Base-by-base conservation (phyloP, 768 basidiomycete genomes). In the Mycena venus region DNA sequence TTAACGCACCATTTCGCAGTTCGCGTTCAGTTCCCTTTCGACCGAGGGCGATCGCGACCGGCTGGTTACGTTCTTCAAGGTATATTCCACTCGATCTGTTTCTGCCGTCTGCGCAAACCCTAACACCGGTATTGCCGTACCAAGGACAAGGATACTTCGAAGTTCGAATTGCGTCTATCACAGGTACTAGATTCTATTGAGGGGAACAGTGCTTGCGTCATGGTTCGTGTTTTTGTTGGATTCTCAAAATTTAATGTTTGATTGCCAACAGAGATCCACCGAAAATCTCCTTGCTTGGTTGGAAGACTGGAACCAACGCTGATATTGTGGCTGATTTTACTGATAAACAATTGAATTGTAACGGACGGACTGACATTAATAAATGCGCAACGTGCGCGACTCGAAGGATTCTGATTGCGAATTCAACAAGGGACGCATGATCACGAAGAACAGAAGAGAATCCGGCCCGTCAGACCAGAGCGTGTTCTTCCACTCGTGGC, bases 1-100 rank as follows among this genome's bases (percentile, higher is more conserved):
- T 62, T 68, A 63, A 63, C 38, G 58, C 47, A 27, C 12, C 42
- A 44, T 56, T 63, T 23, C 38, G 8, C 53, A 64, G 72, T 32
- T 68, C 40, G 49, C 72, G 4, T 62, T 68, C 60, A 68, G 72
- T 23, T 40, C 25, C 49, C 72, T 68, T 47, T 68, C 66, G 5
- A 42, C 60, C 72, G 60, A 68, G 32, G 53, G 32, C 53, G 72
- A 73, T 68, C 72, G 55, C 29, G 53, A 61, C 36, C 12, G n/a
- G 23, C 61, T 73, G 23, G 59, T 68, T 63, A 68, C 60, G 60
- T 73, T 73, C 55, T 73, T 73, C 67, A 63, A 68, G 61, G 67
- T 60, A 70, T 62, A 70, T 62, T 23, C 34, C 8, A 27, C 17
- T 58, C 53, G 29, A 51, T 67, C 59, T 61, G 40, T 42, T 14